Base-by-base conservation (phyloP, 1,284 basidiomycete genomes). In the Melampsora larici-populina region DNA sequence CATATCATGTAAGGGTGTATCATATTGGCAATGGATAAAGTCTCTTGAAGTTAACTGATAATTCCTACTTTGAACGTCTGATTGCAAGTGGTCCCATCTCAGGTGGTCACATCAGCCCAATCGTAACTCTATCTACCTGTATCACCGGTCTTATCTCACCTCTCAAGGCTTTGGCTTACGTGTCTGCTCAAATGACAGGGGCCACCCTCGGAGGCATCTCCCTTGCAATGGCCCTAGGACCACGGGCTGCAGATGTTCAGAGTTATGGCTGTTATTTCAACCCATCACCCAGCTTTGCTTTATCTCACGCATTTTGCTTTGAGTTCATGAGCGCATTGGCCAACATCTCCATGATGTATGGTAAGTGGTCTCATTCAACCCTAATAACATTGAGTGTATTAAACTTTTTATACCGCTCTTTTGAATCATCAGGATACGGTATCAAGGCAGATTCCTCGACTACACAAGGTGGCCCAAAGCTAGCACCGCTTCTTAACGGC, bases 261-360 rank as follows among this genome's bases (percentile, higher is more conserved):
- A 63, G 29, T 40, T 72, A 72, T 31, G 70, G 70, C 58, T 72
- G 70, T 64, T 48, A 64, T 40, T 72, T 72, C 36, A 64, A 40
- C 48, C 60, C 70, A 26, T 24, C 55, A 5, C 70, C 40, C 6
- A 18, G 31, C 29, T 72, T 72, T 48, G 48, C 31, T 64, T 31
- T 31, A 26, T 26, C 48, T 29, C 70, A 72, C 4, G 70, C 62
- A 29, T 40, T 9, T 40, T 48, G 64, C 36, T 43, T 72, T 64
- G 70, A 72, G 48, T 72, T 72, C 60, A 72, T 72, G 70, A 43
- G 70, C 7, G 17, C 58, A 24, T 33, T 72, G 48, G n/a, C 33
- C 31, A 58, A 64, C 5, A 40, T 72, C 24, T 62, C 60, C 21
- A 63, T 72, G 60, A 72, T 72, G 58, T 72, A 72, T 64, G 70